These are phyloP conservation scores for Solanum raphanifolium DNA, from an alignment of 257 asterid species.

Conservation along the genomic window DNA sequence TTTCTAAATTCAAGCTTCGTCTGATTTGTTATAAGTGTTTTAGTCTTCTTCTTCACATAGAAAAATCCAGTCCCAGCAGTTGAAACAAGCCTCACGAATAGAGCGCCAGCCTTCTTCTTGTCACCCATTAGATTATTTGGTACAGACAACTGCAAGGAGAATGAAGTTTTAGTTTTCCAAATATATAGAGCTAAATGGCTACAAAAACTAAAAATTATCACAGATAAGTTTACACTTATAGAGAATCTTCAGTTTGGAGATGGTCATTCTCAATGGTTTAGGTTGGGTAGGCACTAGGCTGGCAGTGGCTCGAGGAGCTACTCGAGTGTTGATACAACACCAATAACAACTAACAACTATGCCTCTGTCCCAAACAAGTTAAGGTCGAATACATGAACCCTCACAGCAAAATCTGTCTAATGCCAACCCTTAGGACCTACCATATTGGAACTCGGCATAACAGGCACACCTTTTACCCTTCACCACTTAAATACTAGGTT, in stretches of 20 bases:
- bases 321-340: not conserved
- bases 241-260: no score
- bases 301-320: not conserved
- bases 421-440: not conserved
- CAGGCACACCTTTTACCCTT: not conserved
- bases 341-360: not conserved
- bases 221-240: not conserved
- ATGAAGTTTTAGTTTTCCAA: not conserved
- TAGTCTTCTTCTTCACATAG: conserved; percentile 5
- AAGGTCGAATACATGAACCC: not conserved
- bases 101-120: not conserved
- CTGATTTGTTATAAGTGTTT: not conserved
- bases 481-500: not conserved
- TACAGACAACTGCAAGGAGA: not conserved
- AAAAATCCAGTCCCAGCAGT: conserved; percentile 2
- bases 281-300: not conserved
- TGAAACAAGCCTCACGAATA: not conserved
- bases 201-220: not conserved
- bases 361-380: not conserved
- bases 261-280: not conserved
- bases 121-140: not conserved
- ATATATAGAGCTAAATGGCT: not conserved
- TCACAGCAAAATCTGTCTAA: not conserved
- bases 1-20: conserved; percentile 2
- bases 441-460: not conserved